Conservation (phyloP, 306 rosid species). For the Begonia loranthoides region DNA sequence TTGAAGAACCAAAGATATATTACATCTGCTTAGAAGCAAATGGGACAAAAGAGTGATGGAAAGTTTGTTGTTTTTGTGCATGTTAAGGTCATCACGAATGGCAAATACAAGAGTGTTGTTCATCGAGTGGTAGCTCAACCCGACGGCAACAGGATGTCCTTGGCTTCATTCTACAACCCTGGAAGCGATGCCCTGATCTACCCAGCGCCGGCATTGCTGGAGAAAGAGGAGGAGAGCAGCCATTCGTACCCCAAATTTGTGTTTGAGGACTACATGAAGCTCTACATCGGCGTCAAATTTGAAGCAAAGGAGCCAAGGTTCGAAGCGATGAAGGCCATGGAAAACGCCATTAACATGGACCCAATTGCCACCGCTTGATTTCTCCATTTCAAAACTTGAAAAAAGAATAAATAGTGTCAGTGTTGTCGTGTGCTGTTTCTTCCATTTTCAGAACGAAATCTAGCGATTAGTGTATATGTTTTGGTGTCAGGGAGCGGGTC, state of each 20-base stretch:
- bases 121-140: slow-evolving; percentile 72
- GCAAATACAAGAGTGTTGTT: slow-evolving; percentile 78
- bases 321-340: slow-evolving; percentile 73
- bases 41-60: too few species aligned
- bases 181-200: slow-evolving; percentile 71
- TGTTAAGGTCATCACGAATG: slow-evolving; percentile 69
- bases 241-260: slow-evolving; percentile 74
- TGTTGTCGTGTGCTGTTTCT: background rate
- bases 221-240: slow-evolving; percentile 28
- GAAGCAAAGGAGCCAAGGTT: slow-evolving; percentile 95
- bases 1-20: background rate
- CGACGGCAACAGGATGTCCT: slow-evolving; percentile 74
- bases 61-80: background rate
- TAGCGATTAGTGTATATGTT: too few species aligned
- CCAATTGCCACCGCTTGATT: slow-evolving; percentile 50
- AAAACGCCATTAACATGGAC: slow-evolving; percentile 24
- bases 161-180: slow-evolving; percentile 94
- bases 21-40: background rate
- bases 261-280: slow-evolving; percentile 95
- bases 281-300: slow-evolving; percentile 68
- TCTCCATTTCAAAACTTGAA: background rate
- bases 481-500: too few species aligned
- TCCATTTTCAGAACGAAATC: background rate
- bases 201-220: slow-evolving; percentile 66
- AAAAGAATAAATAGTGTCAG: background rate